A percentile compares a stretch with the other conserved stretches of the same genome.
These are phyloP conservation scores for Penicillium bovifimosum DNA, from an alignment of 495 filamentous ascomycete species.

Conservation along the genomic window DNA sequence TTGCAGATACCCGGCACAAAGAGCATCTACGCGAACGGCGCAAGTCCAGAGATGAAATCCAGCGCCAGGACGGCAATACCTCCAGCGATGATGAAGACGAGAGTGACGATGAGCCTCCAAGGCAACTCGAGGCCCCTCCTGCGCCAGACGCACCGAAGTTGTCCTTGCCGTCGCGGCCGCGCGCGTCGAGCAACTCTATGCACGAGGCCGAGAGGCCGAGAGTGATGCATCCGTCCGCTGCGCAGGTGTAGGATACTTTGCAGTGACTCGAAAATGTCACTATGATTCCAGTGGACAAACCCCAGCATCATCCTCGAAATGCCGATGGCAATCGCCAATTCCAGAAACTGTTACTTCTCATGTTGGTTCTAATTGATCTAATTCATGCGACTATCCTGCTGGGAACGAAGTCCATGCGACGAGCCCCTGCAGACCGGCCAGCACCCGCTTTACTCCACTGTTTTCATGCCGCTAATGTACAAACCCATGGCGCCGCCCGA, in stretches of 20 bases:
- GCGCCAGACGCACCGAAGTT: constrained; percentile 5
- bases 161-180: constrained; percentile 18
- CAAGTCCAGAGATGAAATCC: constrained; percentile 26
- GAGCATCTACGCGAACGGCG: constrained; percentile 34
- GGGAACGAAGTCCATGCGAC: neutral
- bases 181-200: constrained; percentile 7
- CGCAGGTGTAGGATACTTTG: constrained; percentile 6
- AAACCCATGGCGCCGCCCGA: neutral
- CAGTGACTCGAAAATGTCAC: neutral
- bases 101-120: constrained; percentile 27
- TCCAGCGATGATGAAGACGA: constrained; percentile 42
- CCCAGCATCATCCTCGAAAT: neutral
- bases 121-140: constrained; percentile 31
- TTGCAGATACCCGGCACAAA: constrained; percentile 31
- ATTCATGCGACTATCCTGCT: neutral
- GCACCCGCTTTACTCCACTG: neutral
- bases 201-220: constrained; percentile 9
- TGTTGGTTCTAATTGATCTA: neutral
- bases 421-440: neutral
- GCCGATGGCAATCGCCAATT: neutral
- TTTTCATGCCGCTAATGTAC: neutral
- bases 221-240: constrained; percentile 8
- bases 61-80: constrained; percentile 28
- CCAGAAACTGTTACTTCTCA: neutral
- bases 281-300: no score